Percentiles rank a stretch among this genome's conserved stretches.
These are phyloP conservation scores for Cyberlindnera mycetangii DNA, from an alignment of 805 yeast species.

Conservation along the genomic window DNA sequence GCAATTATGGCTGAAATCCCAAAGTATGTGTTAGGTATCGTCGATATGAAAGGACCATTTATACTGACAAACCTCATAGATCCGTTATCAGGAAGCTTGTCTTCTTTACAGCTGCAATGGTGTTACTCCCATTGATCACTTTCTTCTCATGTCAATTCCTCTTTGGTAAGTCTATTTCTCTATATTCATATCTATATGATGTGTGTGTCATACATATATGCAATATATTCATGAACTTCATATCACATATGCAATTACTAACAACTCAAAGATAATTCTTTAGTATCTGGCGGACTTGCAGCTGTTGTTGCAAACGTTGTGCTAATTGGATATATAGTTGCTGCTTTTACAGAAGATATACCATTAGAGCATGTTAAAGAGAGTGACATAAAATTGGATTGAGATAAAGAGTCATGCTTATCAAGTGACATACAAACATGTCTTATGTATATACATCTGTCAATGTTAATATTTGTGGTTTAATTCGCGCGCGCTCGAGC, in stretches of 20 bases:
- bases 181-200: conserved; percentile 5
- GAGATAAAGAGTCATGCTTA: too few species aligned
- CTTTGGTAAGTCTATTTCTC: conserved; percentile 18
- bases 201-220: too few species aligned
- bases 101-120: conserved; percentile 76
- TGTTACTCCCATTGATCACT: conserved; percentile 58
- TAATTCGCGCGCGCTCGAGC: too few species aligned
- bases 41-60: neutral
- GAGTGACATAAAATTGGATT: conserved; percentile 32
- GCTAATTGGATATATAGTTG: conserved; percentile 66
- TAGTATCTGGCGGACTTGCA: conserved; percentile 76
- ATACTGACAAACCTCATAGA: conserved; percentile 31
- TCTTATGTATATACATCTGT: too few species aligned
- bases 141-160: conserved; percentile 55
- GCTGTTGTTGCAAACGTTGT: conserved; percentile 75
- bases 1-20: conserved; percentile 17
- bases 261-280: conserved; percentile 39
- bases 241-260: too few species aligned
- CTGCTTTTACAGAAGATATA: conserved; percentile 68
- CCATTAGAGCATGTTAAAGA: conserved; percentile 34
- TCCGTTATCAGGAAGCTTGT: conserved; percentile 65
- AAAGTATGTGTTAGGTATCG: conserved; percentile 21
- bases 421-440: too few species aligned
- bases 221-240: too few species aligned
- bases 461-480: too few species aligned